A percentile compares a stretch with the other conserved stretches of the same genome.
Conservation (phyloP, 495 filamentous ascomycete genomes). For the Podospora sp. region DNA sequence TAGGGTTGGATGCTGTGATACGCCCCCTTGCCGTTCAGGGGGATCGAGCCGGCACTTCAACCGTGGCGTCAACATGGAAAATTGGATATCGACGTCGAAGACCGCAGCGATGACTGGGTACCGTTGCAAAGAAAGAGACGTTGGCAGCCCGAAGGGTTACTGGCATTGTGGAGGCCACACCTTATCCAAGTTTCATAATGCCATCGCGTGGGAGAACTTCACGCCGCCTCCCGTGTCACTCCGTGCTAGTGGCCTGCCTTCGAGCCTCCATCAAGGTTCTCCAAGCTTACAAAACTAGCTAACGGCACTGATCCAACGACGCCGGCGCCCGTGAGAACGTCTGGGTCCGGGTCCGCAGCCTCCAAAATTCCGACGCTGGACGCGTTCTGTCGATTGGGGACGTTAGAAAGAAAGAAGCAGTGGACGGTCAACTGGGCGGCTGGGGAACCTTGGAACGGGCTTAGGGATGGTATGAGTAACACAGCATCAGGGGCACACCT, state of each 20-base stretch:
- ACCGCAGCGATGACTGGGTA: too few species aligned
- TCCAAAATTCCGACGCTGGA: not conserved
- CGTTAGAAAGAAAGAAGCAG: slow-evolving; percentile 10
- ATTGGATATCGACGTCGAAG: not conserved
- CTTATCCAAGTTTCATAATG: too few species aligned
- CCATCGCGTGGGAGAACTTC: too few species aligned
- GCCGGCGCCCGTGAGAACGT: not conserved
- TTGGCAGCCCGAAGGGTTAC: too few species aligned
- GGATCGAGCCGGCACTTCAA: not conserved
- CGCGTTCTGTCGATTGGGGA: not conserved
- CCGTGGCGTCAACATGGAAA: not conserved
- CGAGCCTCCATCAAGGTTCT: too few species aligned
- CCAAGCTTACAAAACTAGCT: not conserved
- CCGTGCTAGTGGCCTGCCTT: too few species aligned
- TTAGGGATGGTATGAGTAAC: not conserved
- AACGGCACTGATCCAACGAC: too few species aligned
- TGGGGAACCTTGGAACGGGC: not conserved
- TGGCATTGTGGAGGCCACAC: too few species aligned
- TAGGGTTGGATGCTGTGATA: not conserved
- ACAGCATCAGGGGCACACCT: not conserved
- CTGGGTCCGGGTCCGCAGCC: not conserved
- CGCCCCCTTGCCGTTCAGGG: not conserved
- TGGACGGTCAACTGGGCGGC: not conserved
- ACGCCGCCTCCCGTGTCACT: too few species aligned
- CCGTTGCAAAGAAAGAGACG: too few species aligned